Evolutionary conservation across 345 rosid genomes (phyloP), one percentile per base, ranked within the genome.

Genomic region (Linum usitatissimum): DNA sequence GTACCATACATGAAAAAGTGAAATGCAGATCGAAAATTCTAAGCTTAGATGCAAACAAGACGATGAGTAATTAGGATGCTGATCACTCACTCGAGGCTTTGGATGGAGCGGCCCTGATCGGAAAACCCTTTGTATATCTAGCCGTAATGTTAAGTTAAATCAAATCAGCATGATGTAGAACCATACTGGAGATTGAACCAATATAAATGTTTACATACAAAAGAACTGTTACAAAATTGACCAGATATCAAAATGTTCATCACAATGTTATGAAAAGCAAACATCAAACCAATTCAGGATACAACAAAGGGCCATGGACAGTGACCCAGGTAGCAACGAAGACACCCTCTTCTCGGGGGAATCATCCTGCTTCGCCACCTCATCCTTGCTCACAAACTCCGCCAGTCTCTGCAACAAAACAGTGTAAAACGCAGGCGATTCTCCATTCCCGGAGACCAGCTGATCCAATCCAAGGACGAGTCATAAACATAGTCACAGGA

Each of bases 261-360:
- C 42, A 55, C 42, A 36, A 59, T 14, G 57, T 34, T 42, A 57
- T 30, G 5, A 18, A 30, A 19, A 71, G 9, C 63, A 70, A 63
- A 1, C 61, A 9, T 39, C 3, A 55, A n/a, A 34, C 20, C 6
- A 55, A 30, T 1, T 45, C 20, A 84, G 95, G 98, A 92, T 92
- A 92, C 97, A 89, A 66, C 98, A 89, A 71, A 89, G 95, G 68
- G 98, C 94, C 96, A 87, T 87, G 53, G 98, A 92, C 68, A 89
- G 77, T 53, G 98, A 83, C 28, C 96, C 98, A 0, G 98, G 89
- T 60, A 89, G 79, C 68, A 92, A 73, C 12, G 94, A 89, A 67
- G 86, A 86, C 38, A 72, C 69, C 30, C 79, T 64, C 71, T 75
- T 74, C 30, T 63, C 83, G 6, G 72, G 18, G 53, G 68, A 78